Conservation (phyloP, 495 filamentous ascomycete species). For the Penicillium soppii region DNA sequence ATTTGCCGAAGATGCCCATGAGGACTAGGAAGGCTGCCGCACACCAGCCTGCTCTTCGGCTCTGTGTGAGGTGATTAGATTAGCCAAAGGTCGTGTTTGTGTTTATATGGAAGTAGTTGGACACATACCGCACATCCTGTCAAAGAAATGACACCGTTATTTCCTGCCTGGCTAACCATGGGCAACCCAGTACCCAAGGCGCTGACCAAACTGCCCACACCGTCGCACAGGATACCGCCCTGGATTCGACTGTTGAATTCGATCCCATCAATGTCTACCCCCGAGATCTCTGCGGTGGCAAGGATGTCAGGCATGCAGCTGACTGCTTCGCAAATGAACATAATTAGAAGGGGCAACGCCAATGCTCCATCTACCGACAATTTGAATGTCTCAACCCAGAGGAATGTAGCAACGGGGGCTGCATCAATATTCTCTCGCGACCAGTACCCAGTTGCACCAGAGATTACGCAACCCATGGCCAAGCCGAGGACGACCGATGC, state of each 20-base stretch:
- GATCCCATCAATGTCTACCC: conserved; percentile 73
- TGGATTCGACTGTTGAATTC: conserved; percentile 82
- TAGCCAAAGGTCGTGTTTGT: conserved; percentile 1
- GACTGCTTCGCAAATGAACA: conserved; percentile 61
- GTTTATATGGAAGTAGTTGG: conserved; percentile 21
- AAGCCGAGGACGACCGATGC: conserved; percentile 74
- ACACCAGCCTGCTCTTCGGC: conserved; percentile 47
- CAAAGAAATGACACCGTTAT: conserved; percentile 82
- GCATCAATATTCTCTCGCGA: conserved; percentile 60
- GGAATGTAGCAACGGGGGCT: conserved; percentile 70
- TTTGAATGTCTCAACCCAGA: conserved; percentile 83
- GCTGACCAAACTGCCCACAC: conserved; percentile 72
- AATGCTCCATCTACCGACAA: conserved; percentile 75
- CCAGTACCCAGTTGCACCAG: conserved; percentile 77
- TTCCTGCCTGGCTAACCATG: conserved; percentile 73
- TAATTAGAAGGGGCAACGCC: conserved; percentile 66
- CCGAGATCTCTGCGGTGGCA: conserved; percentile 71
- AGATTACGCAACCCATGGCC: conserved; percentile 77
- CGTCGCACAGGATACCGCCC: conserved; percentile 79
- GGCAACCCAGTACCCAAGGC: conserved; percentile 75
- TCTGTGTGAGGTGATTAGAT: conserved; percentile 11
- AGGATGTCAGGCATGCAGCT: conserved; percentile 85
- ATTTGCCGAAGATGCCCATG: conserved; percentile 83
- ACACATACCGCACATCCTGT: conserved; percentile 71
- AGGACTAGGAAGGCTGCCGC: conserved; percentile 64